Evolutionary conservation across 2,329 filamentous ascomycete genomes (phyloP).

Genomic region (Apiospora hydei): DNA sequence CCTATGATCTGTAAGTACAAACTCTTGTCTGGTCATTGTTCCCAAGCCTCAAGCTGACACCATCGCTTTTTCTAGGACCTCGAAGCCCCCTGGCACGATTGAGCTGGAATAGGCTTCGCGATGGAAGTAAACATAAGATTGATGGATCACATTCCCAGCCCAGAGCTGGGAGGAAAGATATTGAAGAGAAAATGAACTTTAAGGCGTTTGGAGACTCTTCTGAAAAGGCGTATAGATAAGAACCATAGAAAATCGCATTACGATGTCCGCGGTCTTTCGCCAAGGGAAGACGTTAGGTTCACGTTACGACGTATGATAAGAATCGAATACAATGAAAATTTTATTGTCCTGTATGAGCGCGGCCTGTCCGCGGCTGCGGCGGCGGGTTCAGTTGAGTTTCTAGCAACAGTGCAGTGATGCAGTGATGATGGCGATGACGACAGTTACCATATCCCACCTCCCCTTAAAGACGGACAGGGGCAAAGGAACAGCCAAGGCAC

Average conservation of each 20-base stretch:
- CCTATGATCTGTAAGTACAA: conserved; percentile 59
- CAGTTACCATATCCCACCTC: too few species aligned
- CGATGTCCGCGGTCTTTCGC: not conserved
- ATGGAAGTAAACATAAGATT: not conserved
- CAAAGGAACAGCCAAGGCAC: not conserved
- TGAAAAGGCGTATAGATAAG: not conserved
- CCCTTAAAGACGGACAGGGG: not conserved
- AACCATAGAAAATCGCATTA: not conserved
- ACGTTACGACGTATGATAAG: not conserved
- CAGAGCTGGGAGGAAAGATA: not conserved
- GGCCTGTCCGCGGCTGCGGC: not conserved
- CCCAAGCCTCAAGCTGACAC: conserved; percentile 55
- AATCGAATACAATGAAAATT: not conserved
- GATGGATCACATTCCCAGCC: not conserved
- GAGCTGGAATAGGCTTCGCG: conserved; percentile 57
- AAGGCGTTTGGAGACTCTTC: not conserved
- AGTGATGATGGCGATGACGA: too few species aligned
- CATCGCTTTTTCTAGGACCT: not conserved
- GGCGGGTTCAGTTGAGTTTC: not conserved
- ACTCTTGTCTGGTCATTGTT: conserved; percentile 41
- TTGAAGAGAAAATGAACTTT: not conserved
- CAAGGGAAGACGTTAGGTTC: not conserved
- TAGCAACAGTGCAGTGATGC: too few species aligned
- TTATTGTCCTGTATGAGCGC: not conserved
- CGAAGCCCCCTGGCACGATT: conserved; percentile 65